These are phyloP conservation scores for Triticum monococcum DNA, from an alignment of 176 grass and related monocot species.

Conservation along the genomic window DNA sequence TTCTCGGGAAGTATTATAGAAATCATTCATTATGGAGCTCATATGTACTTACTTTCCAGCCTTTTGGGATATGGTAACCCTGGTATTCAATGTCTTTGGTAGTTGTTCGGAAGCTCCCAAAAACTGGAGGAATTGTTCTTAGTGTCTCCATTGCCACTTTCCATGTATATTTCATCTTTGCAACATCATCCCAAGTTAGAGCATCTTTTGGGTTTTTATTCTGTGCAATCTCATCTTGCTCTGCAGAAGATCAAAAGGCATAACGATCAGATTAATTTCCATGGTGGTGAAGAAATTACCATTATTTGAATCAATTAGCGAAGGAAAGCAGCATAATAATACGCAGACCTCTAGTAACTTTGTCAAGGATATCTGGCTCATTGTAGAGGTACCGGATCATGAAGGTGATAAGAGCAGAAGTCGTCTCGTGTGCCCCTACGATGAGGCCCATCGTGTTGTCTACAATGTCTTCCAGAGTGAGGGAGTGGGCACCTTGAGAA, in stretches of 20 bases:
- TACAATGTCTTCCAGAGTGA: constrained; percentile 41
- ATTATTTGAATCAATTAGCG: background rate
- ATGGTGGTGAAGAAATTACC: background rate
- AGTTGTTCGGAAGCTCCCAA: constrained; percentile 42
- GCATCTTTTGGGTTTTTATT: background rate
- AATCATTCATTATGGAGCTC: background rate
- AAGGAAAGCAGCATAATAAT: background rate
- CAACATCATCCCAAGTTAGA: constrained; percentile 35
- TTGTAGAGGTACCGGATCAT: constrained; percentile 46
- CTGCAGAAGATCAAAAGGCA: background rate
- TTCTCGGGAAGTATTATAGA: background rate
- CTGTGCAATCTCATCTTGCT: constrained; percentile 24
- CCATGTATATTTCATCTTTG: constrained; percentile 55
- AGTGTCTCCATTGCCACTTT: constrained; percentile 42
- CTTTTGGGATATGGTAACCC: constrained; percentile 38
- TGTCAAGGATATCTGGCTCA: constrained; percentile 12
- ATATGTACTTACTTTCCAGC: constrained; percentile 33
- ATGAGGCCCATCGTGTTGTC: constrained; percentile 40
- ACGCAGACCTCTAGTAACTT: background rate
- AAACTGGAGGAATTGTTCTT: constrained; percentile 36
- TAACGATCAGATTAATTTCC: background rate
- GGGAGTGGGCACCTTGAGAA: constrained; percentile 5
- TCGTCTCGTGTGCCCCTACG: constrained; percentile 27
- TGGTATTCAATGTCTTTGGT: constrained; percentile 38
- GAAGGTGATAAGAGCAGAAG: constrained; percentile 45